Evolutionary conservation across 2,329 filamentous ascomycete genomes (phyloP).

Genomic region (Raffaelea albimanens): DNA sequence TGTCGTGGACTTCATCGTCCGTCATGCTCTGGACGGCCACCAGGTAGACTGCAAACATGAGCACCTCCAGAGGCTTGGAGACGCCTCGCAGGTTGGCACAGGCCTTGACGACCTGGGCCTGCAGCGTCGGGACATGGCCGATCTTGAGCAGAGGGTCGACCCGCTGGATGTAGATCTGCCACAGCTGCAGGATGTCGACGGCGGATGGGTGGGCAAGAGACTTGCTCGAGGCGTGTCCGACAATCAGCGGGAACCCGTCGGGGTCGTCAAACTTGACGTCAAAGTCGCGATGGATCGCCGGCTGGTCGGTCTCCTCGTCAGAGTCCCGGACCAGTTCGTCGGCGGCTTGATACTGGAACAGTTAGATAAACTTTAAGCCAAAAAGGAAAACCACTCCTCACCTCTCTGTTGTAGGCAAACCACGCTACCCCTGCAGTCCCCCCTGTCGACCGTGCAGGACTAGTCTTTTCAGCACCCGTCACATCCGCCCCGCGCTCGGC

Average conservation of each 20-base stretch:
- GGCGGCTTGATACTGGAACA: neutral
- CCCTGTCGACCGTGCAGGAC: too few species aligned
- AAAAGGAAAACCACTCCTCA: neutral
- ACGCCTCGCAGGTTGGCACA: too few species aligned
- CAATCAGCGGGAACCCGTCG: neutral
- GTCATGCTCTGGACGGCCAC: neutral
- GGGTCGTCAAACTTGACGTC: neutral
- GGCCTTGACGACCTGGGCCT: neutral
- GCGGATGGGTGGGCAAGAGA: neutral
- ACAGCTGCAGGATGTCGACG: neutral
- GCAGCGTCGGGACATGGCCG: neutral
- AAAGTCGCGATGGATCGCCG: neutral
- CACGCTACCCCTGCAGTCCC: neutral
- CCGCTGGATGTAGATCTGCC: conserved; percentile 1
- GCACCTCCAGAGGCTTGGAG: neutral
- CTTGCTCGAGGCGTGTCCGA: neutral
- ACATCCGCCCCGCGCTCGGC: too few species aligned
- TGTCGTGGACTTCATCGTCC: neutral
- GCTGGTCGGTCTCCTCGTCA: neutral
- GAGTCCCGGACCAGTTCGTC: neutral
- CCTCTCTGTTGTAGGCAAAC: neutral
- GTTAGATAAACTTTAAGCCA: too few species aligned
- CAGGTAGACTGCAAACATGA: conserved; percentile 1
- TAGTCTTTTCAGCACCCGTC: too few species aligned
- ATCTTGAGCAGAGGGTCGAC: conserved; percentile 1